A percentile compares a stretch with the other conserved stretches of the same genome.
Evolutionary conservation across 306 rosid species (phyloP).

Genomic region (Prunus fruticosa): DNA sequence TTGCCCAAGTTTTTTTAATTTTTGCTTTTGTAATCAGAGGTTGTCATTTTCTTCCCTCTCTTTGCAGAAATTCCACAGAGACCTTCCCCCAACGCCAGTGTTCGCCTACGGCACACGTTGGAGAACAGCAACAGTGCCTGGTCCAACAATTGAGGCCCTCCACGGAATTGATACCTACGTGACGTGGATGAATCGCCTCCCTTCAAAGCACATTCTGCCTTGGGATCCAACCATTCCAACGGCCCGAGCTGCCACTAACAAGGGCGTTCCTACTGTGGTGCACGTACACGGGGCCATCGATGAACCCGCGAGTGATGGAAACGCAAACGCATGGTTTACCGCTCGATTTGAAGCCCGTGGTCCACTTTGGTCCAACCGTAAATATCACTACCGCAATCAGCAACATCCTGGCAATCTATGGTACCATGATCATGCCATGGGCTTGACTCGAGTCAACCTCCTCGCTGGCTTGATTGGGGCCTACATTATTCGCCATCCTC

Average conservation of each 20-base stretch:
- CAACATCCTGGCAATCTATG: conserved; percentile 82
- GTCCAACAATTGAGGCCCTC: conserved; percentile 75
- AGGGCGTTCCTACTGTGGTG: conserved; percentile 72
- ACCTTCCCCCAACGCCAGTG: conserved; percentile 60
- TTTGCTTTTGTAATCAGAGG: too few relatives aligned
- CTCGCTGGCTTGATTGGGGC: conserved; percentile 66
- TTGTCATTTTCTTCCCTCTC: neutral
- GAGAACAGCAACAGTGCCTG: conserved; percentile 60
- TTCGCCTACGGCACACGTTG: conserved; percentile 56
- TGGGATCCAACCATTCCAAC: conserved; percentile 81
- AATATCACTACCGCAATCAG: conserved; percentile 49
- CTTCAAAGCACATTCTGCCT: conserved; percentile 68
- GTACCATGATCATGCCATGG: conserved; percentile 91
- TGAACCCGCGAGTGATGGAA: conserved; percentile 65
- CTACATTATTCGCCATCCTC: conserved; percentile 54
- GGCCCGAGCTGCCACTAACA: conserved; percentile 26
- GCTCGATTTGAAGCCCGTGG: conserved; percentile 34
- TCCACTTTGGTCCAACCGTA: conserved; percentile 45
- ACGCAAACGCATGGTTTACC: conserved; percentile 70
- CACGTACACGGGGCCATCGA: conserved; percentile 79
- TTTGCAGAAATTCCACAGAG: conserved; percentile 75
- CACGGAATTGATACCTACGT: conserved; percentile 46
- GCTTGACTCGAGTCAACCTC: conserved; percentile 73
- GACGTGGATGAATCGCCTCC: conserved; percentile 75
- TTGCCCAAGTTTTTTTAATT: neutral